phyloP scores from a whole-genome alignment of 306 rosid genomes.

The Cucurbita maxima region DNA sequence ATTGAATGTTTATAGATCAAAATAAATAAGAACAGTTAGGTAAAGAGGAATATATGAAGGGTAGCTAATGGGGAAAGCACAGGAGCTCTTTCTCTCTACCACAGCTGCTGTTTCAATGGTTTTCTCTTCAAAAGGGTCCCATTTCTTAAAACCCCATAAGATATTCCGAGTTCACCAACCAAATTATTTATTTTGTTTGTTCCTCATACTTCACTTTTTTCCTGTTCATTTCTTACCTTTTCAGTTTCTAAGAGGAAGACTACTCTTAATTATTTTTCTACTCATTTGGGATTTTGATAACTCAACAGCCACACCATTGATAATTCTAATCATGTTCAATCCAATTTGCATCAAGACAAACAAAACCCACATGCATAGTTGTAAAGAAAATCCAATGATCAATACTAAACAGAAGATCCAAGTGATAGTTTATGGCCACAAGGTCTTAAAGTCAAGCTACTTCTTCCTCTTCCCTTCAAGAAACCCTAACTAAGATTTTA shows the following conservation, averaged over 20 bases:
- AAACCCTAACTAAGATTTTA: not conserved
- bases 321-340: not conserved
- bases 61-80: not conserved
- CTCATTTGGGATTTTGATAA: not conserved
- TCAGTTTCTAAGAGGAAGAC: not conserved
- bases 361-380: not conserved
- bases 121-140: not conserved
- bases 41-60: not conserved
- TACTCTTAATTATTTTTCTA: no score
- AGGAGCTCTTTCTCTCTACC: not conserved
- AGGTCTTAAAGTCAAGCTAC: not conserved
- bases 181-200: not conserved
- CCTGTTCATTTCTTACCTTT: not conserved
- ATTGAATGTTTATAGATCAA: not conserved
- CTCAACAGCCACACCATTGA: not conserved
- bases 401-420: not conserved
- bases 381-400: not conserved
- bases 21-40: not conserved
- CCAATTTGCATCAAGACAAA: not conserved
- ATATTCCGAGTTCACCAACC: conserved; percentile 7
- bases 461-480: not conserved
- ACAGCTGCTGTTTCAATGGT: conserved; percentile 2
- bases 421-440: not conserved
- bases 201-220: not conserved
- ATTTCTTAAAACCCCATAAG: not conserved